Base-by-base conservation (phyloP, 1,284 basidiomycete species). In the Sporisorium iseilematis-ciliati region DNA sequence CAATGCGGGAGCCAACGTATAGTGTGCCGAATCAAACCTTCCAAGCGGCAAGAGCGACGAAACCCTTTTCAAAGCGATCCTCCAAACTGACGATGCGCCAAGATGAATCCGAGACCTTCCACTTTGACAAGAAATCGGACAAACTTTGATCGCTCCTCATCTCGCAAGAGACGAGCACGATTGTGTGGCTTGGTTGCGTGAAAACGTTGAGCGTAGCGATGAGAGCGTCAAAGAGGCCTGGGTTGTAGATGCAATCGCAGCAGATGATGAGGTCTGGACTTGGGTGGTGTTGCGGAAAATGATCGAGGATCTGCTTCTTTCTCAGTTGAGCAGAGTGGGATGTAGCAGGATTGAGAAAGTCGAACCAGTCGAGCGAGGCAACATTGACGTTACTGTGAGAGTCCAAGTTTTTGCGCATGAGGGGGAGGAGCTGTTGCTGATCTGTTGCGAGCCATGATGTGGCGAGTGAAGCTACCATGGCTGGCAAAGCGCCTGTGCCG, bases 241-340 rank as follows among this genome's bases (percentile, higher is more conserved):
- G 81, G 38, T 83, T 84, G 69, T 78, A 83, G 60, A 83, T 76
- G 67, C 78, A 80, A 49, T 83, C 80, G 48, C 76, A 62, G 54
- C 78, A 78, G 38, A 82, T 31, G 41, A 82, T 65, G 20, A 80
- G 23, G n/a, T 79, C 77, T 5, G 66, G 66, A 25, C 20, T n/a
- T 2, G 38, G 3, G 7, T 49, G 45, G 18, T 10, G 4, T 31
- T 31, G 16, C 18, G 20, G 56, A 29, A 75, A 41, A 8, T 66
- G 72, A 3, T 59, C 49, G 29, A 75, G 63, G 23, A 75, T 59
- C 21, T 53, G 38, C 11, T 40, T 63, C 16, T 65, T 66, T 14
- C 49, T 42, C 26, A 68, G 48, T 10, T 59, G 65, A 2, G 62
- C 63, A 20, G 62, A 57, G 40, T 65, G 66, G 7, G 46, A 7